Evolutionary conservation across 2,329 filamentous ascomycete genomes (phyloP).

Genomic region (Sporothrix dimorphospora): DNA sequence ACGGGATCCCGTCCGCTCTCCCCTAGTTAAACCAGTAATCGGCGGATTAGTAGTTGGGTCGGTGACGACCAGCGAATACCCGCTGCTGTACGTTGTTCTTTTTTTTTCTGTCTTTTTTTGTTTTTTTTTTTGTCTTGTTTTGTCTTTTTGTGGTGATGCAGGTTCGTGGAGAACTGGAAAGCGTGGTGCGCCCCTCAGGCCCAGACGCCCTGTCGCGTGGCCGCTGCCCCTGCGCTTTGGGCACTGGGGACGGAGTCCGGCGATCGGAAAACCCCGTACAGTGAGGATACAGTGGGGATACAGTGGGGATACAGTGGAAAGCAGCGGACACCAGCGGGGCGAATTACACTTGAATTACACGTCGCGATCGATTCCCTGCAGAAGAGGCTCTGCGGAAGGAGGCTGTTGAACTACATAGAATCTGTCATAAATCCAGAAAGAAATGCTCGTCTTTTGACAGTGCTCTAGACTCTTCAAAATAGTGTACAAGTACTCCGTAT

Average conservation of each 20-base stretch:
- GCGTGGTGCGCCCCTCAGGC: not conserved
- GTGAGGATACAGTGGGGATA: not conserved
- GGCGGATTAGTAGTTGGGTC: not conserved
- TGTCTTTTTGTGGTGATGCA: not conserved
- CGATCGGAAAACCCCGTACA: constrained; percentile 5
- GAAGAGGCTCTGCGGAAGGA: no score
- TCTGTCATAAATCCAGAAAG: no score
- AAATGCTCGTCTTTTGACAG: no score
- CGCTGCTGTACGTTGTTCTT: not conserved
- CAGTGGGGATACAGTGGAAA: not conserved
- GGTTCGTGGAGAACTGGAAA: not conserved
- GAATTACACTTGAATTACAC: no score
- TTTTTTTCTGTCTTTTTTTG: not conserved
- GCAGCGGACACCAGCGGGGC: no score
- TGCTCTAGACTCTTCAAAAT: no score
- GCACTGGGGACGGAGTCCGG: not conserved
- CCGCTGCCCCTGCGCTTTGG: not conserved
- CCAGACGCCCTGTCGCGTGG: not conserved
- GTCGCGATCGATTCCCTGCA: no score
- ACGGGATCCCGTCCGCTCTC: no score
- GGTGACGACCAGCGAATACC: constrained; percentile 1
- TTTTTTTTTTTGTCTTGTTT: not conserved
- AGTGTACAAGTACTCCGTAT: no score
- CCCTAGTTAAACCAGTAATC: no score
- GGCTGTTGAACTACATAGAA: no score